Conservation (phyloP, 2,329 filamentous ascomycete species). For the Daldinia eschscholtzii region DNA sequence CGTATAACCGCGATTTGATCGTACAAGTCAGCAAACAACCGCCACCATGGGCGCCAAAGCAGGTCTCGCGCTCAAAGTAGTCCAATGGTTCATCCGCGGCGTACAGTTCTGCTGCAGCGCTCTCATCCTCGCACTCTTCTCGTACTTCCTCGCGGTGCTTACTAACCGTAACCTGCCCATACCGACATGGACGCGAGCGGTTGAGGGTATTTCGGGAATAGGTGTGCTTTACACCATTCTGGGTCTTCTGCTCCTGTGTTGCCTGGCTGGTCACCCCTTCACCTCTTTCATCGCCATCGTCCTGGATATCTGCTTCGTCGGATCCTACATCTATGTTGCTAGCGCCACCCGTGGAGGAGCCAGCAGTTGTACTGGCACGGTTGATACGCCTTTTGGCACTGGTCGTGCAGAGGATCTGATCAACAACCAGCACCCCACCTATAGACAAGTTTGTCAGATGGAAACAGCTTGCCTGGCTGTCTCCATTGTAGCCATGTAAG, state of each 20-base stretch:
- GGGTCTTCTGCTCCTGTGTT: constrained; percentile 82
- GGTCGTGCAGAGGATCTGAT: constrained; percentile 67
- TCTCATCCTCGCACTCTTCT: constrained; percentile 82
- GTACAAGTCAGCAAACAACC: constrained; percentile 22
- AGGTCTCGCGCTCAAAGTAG: constrained; percentile 74
- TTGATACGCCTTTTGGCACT: constrained; percentile 77
- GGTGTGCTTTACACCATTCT: constrained; percentile 80
- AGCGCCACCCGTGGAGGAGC: constrained; percentile 78
- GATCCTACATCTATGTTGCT: constrained; percentile 85
- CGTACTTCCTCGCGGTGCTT: constrained; percentile 85
- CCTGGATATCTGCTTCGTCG: constrained; percentile 82
- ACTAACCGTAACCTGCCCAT: constrained; percentile 74
- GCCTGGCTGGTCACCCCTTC: constrained; percentile 78
- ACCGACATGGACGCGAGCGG: constrained; percentile 75
- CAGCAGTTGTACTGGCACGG: constrained; percentile 68
- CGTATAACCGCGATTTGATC: constrained; percentile 31
- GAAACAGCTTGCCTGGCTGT: constrained; percentile 84
- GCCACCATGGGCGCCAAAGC: constrained; percentile 68
- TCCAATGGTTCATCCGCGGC: constrained; percentile 78
- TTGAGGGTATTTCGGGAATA: constrained; percentile 81
- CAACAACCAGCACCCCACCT: constrained; percentile 62
- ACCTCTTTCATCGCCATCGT: constrained; percentile 80
- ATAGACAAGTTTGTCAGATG: constrained; percentile 73
- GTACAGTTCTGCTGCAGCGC: constrained; percentile 79
- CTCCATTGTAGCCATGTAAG: constrained; percentile 80